A percentile compares a stretch with the other conserved stretches of the same genome.
Evolutionary conservation across 208 protist genomes (phyloP).

Genomic region (Leishmania lainsoni): DNA sequence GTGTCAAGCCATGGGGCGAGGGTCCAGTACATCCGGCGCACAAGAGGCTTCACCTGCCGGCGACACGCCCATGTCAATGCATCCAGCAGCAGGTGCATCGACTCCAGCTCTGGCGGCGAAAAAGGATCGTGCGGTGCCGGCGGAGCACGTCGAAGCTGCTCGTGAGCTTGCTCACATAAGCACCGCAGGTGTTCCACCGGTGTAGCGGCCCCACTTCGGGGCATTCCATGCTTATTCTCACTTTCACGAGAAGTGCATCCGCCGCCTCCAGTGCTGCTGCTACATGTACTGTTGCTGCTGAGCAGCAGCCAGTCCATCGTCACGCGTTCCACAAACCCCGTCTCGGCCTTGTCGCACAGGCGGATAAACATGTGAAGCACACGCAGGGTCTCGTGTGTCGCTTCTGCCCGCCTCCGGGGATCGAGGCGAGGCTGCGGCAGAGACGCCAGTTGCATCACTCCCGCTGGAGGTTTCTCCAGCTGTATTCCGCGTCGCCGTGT

Average conservation of each 20-base stretch:
- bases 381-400: slow-evolving; percentile 39
- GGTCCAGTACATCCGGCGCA: slow-evolving; percentile 35
- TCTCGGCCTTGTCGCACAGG: slow-evolving; percentile 57
- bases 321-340: slow-evolving; percentile 51
- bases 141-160: background rate
- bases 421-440: background rate
- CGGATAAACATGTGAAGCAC: slow-evolving; percentile 51
- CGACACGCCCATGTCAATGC: slow-evolving; percentile 60
- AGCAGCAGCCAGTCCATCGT: slow-evolving; percentile 49
- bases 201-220: background rate
- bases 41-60: slow-evolving; percentile 38
- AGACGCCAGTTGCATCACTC: background rate
- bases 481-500: background rate
- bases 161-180: background rate
- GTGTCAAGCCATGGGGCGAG: slow-evolving; percentile 22
- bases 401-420: background rate
- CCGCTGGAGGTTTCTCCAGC: background rate
- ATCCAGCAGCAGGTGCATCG: slow-evolving; percentile 48
- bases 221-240: background rate
- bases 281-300: background rate
- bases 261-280: background rate
- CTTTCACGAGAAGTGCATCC: background rate
- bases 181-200: slow-evolving; percentile 1
- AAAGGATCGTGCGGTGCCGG: background rate
- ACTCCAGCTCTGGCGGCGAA: slow-evolving; percentile 13